A percentile compares a stretch with the other conserved stretches of the same genome.
Conservation (phyloP, 2,329 filamentous ascomycete species). For the Curvularia sp. region DNA sequence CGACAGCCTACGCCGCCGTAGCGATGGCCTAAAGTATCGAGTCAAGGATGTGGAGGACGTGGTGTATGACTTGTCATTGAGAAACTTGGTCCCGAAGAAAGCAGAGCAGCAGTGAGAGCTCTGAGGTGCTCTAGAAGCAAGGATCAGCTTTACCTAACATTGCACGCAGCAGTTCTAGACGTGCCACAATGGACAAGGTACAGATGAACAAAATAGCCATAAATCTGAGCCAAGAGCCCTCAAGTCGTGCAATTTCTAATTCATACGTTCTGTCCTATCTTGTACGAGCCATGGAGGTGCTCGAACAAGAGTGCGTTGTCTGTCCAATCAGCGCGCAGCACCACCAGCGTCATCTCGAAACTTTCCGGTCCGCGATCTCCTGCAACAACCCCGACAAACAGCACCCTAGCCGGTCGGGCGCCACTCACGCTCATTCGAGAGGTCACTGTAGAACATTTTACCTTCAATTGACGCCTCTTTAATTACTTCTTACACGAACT, state of each 20-base stretch:
- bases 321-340: slow-evolving; percentile 25
- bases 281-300: slow-evolving; percentile 10
- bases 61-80: slow-evolving; percentile 90
- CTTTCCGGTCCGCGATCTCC: slow-evolving; percentile 27
- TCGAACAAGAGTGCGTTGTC: neutral
- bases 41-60: slow-evolving; percentile 99
- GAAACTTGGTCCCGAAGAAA: slow-evolving; percentile 70
- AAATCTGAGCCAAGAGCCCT: neutral
- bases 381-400: slow-evolving; percentile 19
- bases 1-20: slow-evolving; percentile 83
- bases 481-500: neutral
- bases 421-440: slow-evolving; percentile 30
- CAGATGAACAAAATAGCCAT: neutral
- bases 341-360: slow-evolving; percentile 25
- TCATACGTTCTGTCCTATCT: neutral
- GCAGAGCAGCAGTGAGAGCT: slow-evolving; percentile 7
- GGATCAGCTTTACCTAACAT: neutral
- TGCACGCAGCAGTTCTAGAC: neutral
- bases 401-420: slow-evolving; percentile 24
- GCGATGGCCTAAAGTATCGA: slow-evolving; percentile 94
- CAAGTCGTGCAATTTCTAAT: neutral
- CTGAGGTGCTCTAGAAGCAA: neutral
- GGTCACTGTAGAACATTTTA: neutral
- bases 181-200: neutral
- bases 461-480: neutral